These are phyloP conservation scores for Nakaseomyces glabratus DNA, from an alignment of 1,139 yeast species.

Conservation along the genomic window DNA sequence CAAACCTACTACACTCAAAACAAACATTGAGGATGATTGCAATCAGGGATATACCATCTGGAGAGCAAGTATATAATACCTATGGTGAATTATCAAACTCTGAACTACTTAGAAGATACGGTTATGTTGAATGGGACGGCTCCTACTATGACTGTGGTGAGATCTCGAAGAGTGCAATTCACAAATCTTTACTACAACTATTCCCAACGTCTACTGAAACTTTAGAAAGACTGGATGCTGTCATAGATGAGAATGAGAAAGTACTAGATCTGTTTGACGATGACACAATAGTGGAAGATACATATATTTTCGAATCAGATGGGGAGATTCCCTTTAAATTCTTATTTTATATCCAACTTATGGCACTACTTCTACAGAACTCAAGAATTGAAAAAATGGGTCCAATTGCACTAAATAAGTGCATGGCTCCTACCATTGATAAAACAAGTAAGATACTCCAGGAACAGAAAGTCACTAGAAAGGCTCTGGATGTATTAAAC, in stretches of 20 bases:
- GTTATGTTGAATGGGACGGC: conserved; percentile 73
- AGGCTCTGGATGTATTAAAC: conserved; percentile 23
- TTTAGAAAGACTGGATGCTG: conserved; percentile 23
- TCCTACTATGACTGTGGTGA: conserved; percentile 81
- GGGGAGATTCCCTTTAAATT: conserved; percentile 54
- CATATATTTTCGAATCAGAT: conserved; percentile 52
- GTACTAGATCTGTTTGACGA: conserved; percentile 37
- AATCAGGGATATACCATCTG: conserved; percentile 48
- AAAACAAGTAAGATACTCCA: conserved; percentile 31
- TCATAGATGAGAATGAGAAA: conserved; percentile 27
- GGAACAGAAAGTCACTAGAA: conserved; percentile 25
- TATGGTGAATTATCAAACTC: conserved; percentile 89
- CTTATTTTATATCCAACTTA: conserved; percentile 43
- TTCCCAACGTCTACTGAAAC: conserved; percentile 26
- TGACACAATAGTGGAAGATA: conserved; percentile 45
- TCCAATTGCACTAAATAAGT: conserved; percentile 10
- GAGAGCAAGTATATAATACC: conserved; percentile 75
- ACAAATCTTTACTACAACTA: conserved; percentile 19
- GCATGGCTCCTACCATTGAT: conserved; percentile 23
- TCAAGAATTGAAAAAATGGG: conserved; percentile 11
- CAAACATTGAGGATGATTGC: conserved; percentile 58
- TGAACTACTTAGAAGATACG: conserved; percentile 80
- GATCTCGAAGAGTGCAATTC: conserved; percentile 40
- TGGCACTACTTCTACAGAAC: conserved; percentile 18
- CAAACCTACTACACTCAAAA: conserved; percentile 48